Base-by-base conservation (phyloP, 169 alveolate species). In the Eimeria falciformis region DNA sequence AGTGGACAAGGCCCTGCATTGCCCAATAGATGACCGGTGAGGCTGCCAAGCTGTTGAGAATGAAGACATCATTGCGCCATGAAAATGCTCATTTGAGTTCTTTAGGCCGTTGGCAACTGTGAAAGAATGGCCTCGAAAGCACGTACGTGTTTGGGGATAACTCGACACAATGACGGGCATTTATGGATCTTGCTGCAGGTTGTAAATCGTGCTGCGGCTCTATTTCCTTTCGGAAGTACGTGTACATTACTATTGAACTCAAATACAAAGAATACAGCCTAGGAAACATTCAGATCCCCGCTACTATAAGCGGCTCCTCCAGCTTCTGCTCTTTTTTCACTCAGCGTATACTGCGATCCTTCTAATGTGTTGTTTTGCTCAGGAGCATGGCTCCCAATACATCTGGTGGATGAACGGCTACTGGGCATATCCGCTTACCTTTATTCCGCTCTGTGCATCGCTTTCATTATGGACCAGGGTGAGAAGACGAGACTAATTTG, bases 321-420 rank as follows among this genome's bases (percentile, higher is more conserved):
- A 88, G 81, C 87, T 88, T 23, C 66, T 75, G 47, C 93, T 88
- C 23, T 88, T 88, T 40, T 37, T 75, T 21, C 93, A 73, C 71
- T 87, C 93, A 18, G 88, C 82, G 9, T 88, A 88, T 56, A 88
- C 93, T 40, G 88, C 93, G 17, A 69, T 88, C 45, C 55, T 88
- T 18, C 81, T 88, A 0, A 73, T 37, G 47, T 47, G 55, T 12
- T 82, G 50, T 40, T 25, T 53, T 46, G 71, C 82, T 0, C 68
- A 53, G 33, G 82, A 82, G 29, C 27, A 46, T 5, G 93, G 82
- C 50, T 73, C 89, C 37, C 23, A 58, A 1, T 71, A 45, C 37
- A 43, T 88, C 29, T 88, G 93, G 93, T 43, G 66, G 66, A 37
- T 14, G 46, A 71, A 73, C 45, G 56, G 79, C 33, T 21, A 46